phyloP scores from a whole-genome alignment of 2,329 filamentous ascomycete genomes.

The Diaporthe humulicola region DNA sequence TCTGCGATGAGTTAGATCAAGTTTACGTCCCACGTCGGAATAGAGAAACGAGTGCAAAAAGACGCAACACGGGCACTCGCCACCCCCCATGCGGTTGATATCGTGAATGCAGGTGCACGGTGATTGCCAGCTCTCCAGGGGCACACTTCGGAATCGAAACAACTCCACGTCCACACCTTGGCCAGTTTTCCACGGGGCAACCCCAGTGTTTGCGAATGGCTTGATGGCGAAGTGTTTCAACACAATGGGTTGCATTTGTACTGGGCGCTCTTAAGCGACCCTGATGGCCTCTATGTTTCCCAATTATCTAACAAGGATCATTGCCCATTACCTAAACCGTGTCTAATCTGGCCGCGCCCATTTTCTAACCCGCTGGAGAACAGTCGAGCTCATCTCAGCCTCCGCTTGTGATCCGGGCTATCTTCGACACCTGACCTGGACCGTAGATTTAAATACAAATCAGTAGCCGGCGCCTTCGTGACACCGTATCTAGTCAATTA shows the following conservation, averaged over 20 bases:
- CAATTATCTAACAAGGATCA: neutral
- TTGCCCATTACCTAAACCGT: neutral
- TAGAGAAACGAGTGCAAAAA: constrained; percentile 39
- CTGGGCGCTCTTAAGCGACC: neutral
- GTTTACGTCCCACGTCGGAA: constrained; percentile 36
- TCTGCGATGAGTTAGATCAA: constrained; percentile 39
- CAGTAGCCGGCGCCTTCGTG: neutral
- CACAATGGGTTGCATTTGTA: neutral
- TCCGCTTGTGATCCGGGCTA: neutral
- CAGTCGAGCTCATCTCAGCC: neutral
- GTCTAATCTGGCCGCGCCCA: neutral
- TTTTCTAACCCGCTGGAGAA: no score
- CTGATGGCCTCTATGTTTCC: no score
- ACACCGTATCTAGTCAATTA: neutral
- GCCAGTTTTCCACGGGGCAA: neutral
- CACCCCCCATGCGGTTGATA: neutral
- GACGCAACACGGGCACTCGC: neutral
- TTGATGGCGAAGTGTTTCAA: neutral
- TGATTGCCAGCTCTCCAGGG: neutral
- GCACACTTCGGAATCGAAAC: neutral
- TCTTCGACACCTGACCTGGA: no score
- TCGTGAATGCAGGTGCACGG: neutral
- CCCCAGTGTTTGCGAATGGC: neutral
- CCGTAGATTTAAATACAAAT: neutral
- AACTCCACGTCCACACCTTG: no score